Percentiles rank a stretch among this genome's conserved stretches.
phyloP scores from a whole-genome alignment of 176 grass and related monocot genomes.

The Avena eriantha region DNA sequence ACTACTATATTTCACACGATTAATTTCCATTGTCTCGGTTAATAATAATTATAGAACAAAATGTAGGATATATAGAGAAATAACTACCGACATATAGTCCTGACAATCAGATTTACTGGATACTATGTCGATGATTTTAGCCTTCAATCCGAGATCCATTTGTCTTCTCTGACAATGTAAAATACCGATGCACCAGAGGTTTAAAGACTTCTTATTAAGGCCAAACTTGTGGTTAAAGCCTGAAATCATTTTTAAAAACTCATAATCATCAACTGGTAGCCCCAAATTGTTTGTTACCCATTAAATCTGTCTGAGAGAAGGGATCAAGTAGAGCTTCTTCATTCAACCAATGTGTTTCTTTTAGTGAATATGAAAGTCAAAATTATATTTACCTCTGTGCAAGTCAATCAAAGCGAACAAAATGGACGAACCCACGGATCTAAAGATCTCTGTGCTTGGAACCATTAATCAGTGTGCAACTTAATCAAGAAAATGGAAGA shows the following conservation, averaged over 20 bases:
- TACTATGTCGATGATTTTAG: slow-evolving; percentile 16
- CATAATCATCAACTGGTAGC: neutral
- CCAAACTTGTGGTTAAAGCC: slow-evolving; percentile 21
- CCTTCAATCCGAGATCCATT: slow-evolving; percentile 26
- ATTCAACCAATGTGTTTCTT: slow-evolving; percentile 30
- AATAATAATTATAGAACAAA: slow-evolving; percentile 13
- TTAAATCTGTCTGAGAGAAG: slow-evolving; percentile 4
- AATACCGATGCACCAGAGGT: slow-evolving; percentile 21
- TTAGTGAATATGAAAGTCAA: neutral
- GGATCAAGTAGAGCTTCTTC: neutral
- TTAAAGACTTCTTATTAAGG: neutral
- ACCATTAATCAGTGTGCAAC: slow-evolving; percentile 30
- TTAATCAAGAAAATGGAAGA: slow-evolving; percentile 14
- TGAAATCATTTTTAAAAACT: neutral
- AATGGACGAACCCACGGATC: slow-evolving; percentile 23
- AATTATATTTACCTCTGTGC: slow-evolving; percentile 24
- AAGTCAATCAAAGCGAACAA: slow-evolving; percentile 15
- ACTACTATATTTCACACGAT: slow-evolving; percentile 17
- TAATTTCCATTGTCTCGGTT: slow-evolving; percentile 20
- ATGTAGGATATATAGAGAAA: slow-evolving; percentile 15
- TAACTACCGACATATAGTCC: slow-evolving; percentile 2
- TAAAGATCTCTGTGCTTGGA: slow-evolving; percentile 15
- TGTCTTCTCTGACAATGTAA: slow-evolving; percentile 18
- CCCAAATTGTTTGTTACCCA: neutral
- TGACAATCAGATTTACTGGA: neutral